Evolutionary conservation across 2,329 filamentous ascomycete genomes (phyloP).

Genomic region (Dothideomycetidae sp.): DNA sequence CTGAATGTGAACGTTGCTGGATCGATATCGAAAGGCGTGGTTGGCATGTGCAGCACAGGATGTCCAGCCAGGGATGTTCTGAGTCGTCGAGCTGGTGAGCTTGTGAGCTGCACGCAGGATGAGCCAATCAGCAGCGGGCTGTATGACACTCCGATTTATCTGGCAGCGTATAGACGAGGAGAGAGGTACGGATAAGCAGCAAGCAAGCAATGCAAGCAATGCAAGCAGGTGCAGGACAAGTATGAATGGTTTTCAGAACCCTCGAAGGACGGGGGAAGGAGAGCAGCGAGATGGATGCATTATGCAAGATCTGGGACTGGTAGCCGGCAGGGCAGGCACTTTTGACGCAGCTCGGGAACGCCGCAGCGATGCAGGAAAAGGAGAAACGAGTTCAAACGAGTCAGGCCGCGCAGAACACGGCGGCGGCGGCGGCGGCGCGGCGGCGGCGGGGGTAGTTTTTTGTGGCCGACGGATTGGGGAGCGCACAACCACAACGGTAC

Average conservation of each 20-base stretch:
- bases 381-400: constrained; percentile 8
- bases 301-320: constrained; percentile 6
- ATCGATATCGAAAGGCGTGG: too few species aligned
- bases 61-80: too few species aligned
- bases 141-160: too few species aligned
- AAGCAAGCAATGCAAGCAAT: too few species aligned
- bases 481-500: not conserved
- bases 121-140: too few species aligned
- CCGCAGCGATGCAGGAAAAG: constrained; percentile 9
- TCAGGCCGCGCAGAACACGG: not conserved
- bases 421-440: not conserved
- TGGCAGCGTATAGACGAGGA: too few species aligned
- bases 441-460: constrained; percentile 9
- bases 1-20: too few species aligned
- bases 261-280: not conserved
- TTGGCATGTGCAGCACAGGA: too few species aligned
- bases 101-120: too few species aligned
- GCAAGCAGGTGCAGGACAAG: too few species aligned
- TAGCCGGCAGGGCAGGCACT: constrained; percentile 3
- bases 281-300: constrained; percentile 8
- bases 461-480: not conserved
- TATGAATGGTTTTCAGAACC: not conserved
- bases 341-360: constrained; percentile 9
- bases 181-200: too few species aligned
- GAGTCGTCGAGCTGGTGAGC: too few species aligned